These are phyloP conservation scores for Sordariomycetes sp. DNA, from an alignment of 2,329 filamentous ascomycete genomes.

Conservation along the genomic window DNA sequence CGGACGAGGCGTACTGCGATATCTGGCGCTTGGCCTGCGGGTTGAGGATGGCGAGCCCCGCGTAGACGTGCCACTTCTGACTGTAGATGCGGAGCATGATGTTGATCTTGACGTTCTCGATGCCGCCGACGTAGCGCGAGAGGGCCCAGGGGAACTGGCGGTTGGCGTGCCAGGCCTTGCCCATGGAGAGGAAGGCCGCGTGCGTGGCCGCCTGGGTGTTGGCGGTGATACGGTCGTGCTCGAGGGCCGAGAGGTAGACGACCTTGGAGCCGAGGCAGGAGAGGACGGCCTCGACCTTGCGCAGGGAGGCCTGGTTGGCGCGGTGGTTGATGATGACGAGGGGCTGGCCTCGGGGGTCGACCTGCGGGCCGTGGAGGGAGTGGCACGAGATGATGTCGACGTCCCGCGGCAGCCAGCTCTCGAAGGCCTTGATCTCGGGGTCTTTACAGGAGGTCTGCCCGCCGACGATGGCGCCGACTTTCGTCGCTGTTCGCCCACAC, in stretches of 20 bases:
- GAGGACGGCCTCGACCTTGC: conserved; percentile 71
- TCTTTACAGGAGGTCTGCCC: conserved; percentile 98
- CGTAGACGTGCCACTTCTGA: conserved; percentile 99
- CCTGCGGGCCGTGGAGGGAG: conserved; percentile 86
- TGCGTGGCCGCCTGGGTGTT: conserved; percentile 98
- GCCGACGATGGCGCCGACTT: conserved; percentile 87
- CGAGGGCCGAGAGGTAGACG: conserved; percentile 74
- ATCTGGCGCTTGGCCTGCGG: conserved; percentile 89
- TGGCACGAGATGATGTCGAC: conserved; percentile 94
- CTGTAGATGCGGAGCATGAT: conserved; percentile 93
- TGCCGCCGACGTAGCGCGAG: conserved; percentile 88
- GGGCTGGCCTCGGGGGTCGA: conserved; percentile 82
- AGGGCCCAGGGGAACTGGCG: conserved; percentile 96
- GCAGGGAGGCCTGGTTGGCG: conserved; percentile 64
- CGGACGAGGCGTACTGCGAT: conserved; percentile 81
- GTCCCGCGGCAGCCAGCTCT: conserved; percentile 75
- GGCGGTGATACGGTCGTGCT: conserved; percentile 94
- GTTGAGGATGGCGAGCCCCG: conserved; percentile 92
- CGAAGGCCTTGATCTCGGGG: conserved; percentile 89
- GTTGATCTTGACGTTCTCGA: conserved; percentile 99
- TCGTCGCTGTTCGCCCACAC: conserved; percentile 56
- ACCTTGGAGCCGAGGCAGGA: conserved; percentile 76
- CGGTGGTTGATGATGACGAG: conserved; percentile 91
- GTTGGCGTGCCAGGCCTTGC: conserved; percentile 93
- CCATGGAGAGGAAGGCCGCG: conserved; percentile 94